Percentiles rank a stretch among this genome's conserved stretches.
phyloP scores from a whole-genome alignment of 1,284 basidiomycete species.

The Thelephora terrestris region DNA sequence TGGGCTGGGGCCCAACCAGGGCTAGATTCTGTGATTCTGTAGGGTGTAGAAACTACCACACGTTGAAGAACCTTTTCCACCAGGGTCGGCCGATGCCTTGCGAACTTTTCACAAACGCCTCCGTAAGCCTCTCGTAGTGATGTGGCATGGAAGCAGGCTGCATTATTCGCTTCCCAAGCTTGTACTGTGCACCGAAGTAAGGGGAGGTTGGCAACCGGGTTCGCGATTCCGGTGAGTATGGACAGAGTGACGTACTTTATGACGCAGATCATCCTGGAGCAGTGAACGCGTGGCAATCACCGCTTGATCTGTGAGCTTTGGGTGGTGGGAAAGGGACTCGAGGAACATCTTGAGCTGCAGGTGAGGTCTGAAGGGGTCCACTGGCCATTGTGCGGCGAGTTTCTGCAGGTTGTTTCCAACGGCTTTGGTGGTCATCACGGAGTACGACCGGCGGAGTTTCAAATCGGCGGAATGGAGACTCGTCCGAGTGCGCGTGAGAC shows the following conservation, averaged over 20 bases:
- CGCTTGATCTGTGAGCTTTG: slow-evolving; percentile 47
- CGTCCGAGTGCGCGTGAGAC: too few species aligned
- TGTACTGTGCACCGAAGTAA: slow-evolving; percentile 37
- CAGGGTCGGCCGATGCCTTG: slow-evolving; percentile 64
- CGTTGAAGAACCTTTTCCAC: slow-evolving; percentile 73
- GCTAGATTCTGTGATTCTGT: too few species aligned
- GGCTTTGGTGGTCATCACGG: slow-evolving; percentile 20
- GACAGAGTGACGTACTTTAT: slow-evolving; percentile 39
- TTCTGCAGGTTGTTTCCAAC: slow-evolving; percentile 34
- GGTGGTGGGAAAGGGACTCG: slow-evolving; percentile 53
- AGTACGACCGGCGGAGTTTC: too few species aligned
- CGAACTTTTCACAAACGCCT: slow-evolving; percentile 62
- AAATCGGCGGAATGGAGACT: too few species aligned
- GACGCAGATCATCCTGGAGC: slow-evolving; percentile 40
- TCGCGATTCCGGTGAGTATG: slow-evolving; percentile 15
- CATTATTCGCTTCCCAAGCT: slow-evolving; percentile 48
- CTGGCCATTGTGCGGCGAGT: slow-evolving; percentile 49
- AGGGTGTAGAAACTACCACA: slow-evolving; percentile 39
- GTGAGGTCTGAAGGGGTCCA: slow-evolving; percentile 64
- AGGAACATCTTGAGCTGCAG: slow-evolving; percentile 60
- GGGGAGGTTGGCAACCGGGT: slow-evolving; percentile 4
- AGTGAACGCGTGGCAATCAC: slow-evolving; percentile 48
- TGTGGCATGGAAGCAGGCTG: slow-evolving; percentile 58
- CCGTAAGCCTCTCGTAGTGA: slow-evolving; percentile 60
- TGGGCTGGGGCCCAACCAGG: too few species aligned